phyloP scores from a whole-genome alignment of 164 flowering plant species.

The Macadamia tetraphylla region DNA sequence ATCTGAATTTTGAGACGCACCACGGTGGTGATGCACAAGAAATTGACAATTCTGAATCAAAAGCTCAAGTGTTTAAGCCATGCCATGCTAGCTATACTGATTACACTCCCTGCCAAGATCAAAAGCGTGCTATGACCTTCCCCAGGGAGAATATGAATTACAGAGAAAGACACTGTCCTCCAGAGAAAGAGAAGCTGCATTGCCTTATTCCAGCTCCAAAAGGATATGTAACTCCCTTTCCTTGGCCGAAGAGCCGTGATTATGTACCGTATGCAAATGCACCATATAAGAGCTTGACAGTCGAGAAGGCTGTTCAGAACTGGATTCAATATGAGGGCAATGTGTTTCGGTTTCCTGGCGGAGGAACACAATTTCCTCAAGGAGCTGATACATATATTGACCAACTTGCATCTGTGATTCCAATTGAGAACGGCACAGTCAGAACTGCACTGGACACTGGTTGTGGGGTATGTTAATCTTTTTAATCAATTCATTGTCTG shows the following conservation, averaged over 20 bases:
- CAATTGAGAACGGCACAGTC: slow-evolving; percentile 71
- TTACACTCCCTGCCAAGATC: slow-evolving; percentile 94
- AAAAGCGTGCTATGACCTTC: slow-evolving; percentile 76
- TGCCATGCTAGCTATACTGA: slow-evolving; percentile 56
- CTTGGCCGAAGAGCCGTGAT: slow-evolving; percentile 95
- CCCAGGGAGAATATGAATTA: slow-evolving; percentile 78
- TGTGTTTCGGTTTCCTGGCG: slow-evolving; percentile 90
- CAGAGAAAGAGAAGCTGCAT: slow-evolving; percentile 51
- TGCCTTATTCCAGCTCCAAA: slow-evolving; percentile 90
- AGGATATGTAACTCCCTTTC: slow-evolving; percentile 86
- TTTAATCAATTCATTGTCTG: neutral
- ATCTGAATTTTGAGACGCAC: slow-evolving; percentile 71
- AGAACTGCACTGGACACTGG: slow-evolving; percentile 94
- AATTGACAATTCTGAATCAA: slow-evolving; percentile 35
- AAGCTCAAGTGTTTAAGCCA: slow-evolving; percentile 42
- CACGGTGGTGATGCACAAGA: slow-evolving; percentile 46
- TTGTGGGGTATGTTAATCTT: slow-evolving; percentile 65
- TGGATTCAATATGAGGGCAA: slow-evolving; percentile 93
- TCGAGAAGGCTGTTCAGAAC: slow-evolving; percentile 93
- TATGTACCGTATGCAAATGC: slow-evolving; percentile 92
- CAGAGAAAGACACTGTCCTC: slow-evolving; percentile 87
- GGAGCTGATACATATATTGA: slow-evolving; percentile 89
- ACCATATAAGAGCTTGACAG: slow-evolving; percentile 82
- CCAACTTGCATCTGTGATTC: slow-evolving; percentile 76
- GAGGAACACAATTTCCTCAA: slow-evolving; percentile 92